Conservation (phyloP, 768 basidiomycete genomes). For the Polyporus arcularius region DNA sequence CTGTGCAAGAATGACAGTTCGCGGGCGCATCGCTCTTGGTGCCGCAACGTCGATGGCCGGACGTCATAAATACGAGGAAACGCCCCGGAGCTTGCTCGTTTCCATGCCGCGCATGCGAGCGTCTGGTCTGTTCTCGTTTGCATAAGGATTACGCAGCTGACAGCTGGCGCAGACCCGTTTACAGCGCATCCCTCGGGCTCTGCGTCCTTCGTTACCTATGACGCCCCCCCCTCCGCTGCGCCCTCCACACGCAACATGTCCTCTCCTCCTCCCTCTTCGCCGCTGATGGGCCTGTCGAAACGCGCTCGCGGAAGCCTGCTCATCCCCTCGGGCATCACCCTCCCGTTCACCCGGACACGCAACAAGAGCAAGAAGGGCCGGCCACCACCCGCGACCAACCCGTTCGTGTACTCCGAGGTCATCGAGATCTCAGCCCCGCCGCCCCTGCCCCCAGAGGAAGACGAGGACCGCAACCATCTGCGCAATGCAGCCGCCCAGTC, state of each 20-base stretch:
- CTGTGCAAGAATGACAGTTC: not conserved
- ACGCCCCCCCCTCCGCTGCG: conserved; percentile 5
- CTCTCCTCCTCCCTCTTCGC: conserved; percentile 5
- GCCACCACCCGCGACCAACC: conserved; percentile 30
- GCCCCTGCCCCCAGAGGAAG: conserved; percentile 46
- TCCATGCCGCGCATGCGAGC: not conserved
- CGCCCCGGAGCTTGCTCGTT: not conserved
- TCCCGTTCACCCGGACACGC: conserved; percentile 17
- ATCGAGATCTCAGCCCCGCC: conserved; percentile 64
- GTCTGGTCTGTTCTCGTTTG: conserved; percentile 2
- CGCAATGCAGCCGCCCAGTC: conserved; percentile 76
- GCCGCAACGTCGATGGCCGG: conserved; percentile 7
- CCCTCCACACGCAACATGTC: conserved; percentile 13
- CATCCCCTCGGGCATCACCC: conserved; percentile 16
- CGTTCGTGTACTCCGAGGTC: conserved; percentile 61
- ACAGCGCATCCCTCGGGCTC: conserved; percentile 28
- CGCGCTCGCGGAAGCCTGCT: conserved; percentile 25
- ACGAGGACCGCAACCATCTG: conserved; percentile 74
- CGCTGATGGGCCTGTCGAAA: conserved; percentile 17
- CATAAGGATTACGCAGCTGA: conserved; percentile 3
- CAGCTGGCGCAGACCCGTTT: conserved; percentile 26
- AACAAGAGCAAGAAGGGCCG: conserved; percentile 24
- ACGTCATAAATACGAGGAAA: conserved; percentile 1
- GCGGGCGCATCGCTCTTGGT: conserved; percentile 7
- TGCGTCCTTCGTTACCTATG: conserved; percentile 26